Conservation (phyloP, 768 basidiomycete species). For the Tylopilus plumbeoviolaceoides region DNA sequence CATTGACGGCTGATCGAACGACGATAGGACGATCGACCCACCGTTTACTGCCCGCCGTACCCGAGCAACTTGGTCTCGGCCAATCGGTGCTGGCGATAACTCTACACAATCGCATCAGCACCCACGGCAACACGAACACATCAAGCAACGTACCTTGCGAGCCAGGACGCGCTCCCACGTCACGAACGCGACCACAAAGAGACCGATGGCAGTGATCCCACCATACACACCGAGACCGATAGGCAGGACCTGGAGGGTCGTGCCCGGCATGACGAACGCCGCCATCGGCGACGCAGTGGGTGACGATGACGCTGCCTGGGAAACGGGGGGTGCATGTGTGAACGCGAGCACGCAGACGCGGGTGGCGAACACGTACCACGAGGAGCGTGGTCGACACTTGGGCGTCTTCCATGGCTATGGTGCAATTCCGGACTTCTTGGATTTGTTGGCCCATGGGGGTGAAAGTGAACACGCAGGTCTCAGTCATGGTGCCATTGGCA, state of each 20-base stretch:
- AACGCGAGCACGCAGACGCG: neutral
- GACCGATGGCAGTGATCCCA: conserved; percentile 78
- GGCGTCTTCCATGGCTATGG: conserved; percentile 30
- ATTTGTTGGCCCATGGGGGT: conserved; percentile 52
- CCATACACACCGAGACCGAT: conserved; percentile 83
- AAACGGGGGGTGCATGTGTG: neutral
- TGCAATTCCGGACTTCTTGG: conserved; percentile 52
- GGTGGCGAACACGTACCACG: conserved; percentile 4
- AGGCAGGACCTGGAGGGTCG: conserved; percentile 68
- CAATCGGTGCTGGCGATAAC: conserved; percentile 71
- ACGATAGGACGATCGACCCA: conserved; percentile 8
- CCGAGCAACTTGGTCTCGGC: conserved; percentile 60
- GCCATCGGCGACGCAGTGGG: conserved; percentile 29
- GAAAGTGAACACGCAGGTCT: conserved; percentile 58
- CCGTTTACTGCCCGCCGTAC: conserved; percentile 46
- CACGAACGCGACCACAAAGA: conserved; percentile 79
- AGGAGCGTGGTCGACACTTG: conserved; percentile 11
- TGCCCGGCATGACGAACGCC: conserved; percentile 66
- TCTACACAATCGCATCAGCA: conserved; percentile 37
- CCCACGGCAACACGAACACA: too few relatives aligned
- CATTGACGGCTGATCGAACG: neutral
- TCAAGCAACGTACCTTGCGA: conserved; percentile 55
- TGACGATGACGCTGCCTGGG: conserved; percentile 14
- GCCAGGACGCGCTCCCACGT: conserved; percentile 87
- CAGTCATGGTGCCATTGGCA: conserved; percentile 45